Evolutionary conservation across 2,329 filamentous ascomycete genomes (phyloP), one percentile per base, ranked within the genome.

Genomic region (Aspergillus ochraceoroseus): DNA sequence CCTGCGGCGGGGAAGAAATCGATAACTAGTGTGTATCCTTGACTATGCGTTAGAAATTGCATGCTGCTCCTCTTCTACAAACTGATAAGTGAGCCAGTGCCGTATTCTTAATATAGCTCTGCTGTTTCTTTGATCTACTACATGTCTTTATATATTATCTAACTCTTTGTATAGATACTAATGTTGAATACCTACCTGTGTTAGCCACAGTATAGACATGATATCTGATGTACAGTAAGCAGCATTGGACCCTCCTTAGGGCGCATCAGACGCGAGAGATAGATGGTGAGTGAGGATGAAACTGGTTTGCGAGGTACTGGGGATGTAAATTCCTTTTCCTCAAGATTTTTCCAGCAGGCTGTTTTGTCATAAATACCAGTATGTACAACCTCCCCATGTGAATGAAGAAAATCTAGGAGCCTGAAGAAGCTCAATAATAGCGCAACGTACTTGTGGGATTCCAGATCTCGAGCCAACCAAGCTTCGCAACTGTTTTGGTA

Each of bases 241-340:
- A 47, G 29, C 48, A 48, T 50, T 32, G 39, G 56, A 18, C 66
- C 66, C 34, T 48, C 49, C 5, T 49, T 52, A 12, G 46, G 53
- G 22, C n/a, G 34, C 29, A 47, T 59, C 40, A 49, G 44, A 41
- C 41, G 50, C 49, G 48, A 61, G 38, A 43, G 53, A 44, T 62
- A 53, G 13, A 63, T 52, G 8, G 63, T 66, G n/a, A 56, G 43
- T n/a, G 47, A 48, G 14, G 57, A 55, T 6, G 46, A 51, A 1
- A 67, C 27, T 11, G 52, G 30, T 39, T 74, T 74, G 3, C 69
- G 56, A 3, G 67, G 59, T 2, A 55, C 51, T 34, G 45, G 62
- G 44, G 38, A 44, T 8, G 19, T 41, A 12, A 45, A 47, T 42
- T 66, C 62, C 3, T 36, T 48, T 23, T 58, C 41, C 41, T 62